phyloP scores from a whole-genome alignment of 1,139 yeast species.

The Yamadazyma songkhlaensis region DNA sequence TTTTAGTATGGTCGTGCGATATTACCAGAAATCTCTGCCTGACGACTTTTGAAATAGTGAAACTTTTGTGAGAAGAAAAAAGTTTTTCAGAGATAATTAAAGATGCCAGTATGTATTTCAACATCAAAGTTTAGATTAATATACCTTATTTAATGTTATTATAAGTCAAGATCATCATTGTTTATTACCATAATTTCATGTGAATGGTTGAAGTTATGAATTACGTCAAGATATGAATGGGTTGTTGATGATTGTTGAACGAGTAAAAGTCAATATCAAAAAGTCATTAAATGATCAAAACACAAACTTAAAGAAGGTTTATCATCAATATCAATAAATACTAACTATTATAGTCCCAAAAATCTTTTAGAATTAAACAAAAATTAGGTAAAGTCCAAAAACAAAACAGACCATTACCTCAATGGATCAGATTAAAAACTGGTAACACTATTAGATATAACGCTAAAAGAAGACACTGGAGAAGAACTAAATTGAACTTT shows the following conservation, averaged over 20 bases:
- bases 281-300: too few relatives aligned
- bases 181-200: too few relatives aligned
- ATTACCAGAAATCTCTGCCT: neutral
- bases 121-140: too few relatives aligned
- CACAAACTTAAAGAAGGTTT: too few relatives aligned
- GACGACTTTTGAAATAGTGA: neutral
- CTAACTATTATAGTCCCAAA: slow-evolving; percentile 67
- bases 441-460: slow-evolving; percentile 97
- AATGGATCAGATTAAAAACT: slow-evolving; percentile 99
- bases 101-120: slow-evolving; percentile 37
- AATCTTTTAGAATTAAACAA: slow-evolving; percentile 97
- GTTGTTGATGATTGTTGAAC: too few relatives aligned
- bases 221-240: too few relatives aligned
- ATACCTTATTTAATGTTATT: too few relatives aligned
- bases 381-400: slow-evolving; percentile 99
- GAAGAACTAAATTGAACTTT: slow-evolving; percentile 99
- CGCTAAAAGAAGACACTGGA: slow-evolving; percentile 99
- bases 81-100: slow-evolving; percentile 11
- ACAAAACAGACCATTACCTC: slow-evolving; percentile 99
- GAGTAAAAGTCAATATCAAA: too few relatives aligned
- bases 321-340: slow-evolving; percentile 7
- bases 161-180: too few relatives aligned
- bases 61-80: slow-evolving; percentile 5
- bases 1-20: neutral
- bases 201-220: too few relatives aligned